These are phyloP conservation scores for Phytophthora lateralis DNA, from an alignment of 352 stramenopile species.

Conservation along the genomic window DNA sequence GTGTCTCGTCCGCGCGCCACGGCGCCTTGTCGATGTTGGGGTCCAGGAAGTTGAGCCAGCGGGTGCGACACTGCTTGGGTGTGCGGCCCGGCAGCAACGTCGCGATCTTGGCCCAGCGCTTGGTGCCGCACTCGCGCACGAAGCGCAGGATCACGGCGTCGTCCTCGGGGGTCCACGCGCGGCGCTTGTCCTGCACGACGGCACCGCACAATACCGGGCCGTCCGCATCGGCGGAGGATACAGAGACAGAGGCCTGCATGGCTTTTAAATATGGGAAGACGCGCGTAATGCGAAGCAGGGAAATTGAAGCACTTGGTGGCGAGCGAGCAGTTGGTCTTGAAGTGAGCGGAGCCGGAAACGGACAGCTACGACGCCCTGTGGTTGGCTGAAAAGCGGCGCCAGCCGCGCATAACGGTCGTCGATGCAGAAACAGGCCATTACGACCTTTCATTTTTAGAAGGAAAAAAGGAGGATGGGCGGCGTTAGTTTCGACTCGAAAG, in stretches of 20 bases:
- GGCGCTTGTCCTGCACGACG: slow-evolving; percentile 42
- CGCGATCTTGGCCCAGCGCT: slow-evolving; percentile 94
- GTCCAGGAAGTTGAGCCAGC: slow-evolving; percentile 96
- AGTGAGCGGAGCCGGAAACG: slow-evolving; percentile 22
- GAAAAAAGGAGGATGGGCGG: slow-evolving; percentile 16
- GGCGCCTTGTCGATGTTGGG: slow-evolving; percentile 93
- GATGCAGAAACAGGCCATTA: slow-evolving; percentile 15
- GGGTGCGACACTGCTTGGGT: slow-evolving; percentile 96
- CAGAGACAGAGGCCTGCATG: slow-evolving; percentile 11
- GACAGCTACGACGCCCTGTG: slow-evolving; percentile 1
- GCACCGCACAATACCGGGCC: neutral
- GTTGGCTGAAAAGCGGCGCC: slow-evolving; percentile 15
- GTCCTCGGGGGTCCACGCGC: slow-evolving; percentile 69
- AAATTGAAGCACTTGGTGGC: neutral
- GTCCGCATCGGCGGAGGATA: no score
- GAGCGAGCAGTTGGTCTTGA: slow-evolving; percentile 22
- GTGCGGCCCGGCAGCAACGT: slow-evolving; percentile 91
- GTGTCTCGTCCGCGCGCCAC: slow-evolving; percentile 92
- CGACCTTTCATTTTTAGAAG: slow-evolving; percentile 20
- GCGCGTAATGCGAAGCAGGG: neutral
- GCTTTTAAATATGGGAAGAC: neutral
- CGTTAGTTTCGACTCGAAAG: slow-evolving; percentile 8
- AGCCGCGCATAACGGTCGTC: slow-evolving; percentile 23
- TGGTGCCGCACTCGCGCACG: slow-evolving; percentile 74
- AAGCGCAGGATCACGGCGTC: slow-evolving; percentile 74